Evolutionary conservation across 2,329 filamentous ascomycete species (phyloP).

Genomic region (Sporothrix schenckii): DNA sequence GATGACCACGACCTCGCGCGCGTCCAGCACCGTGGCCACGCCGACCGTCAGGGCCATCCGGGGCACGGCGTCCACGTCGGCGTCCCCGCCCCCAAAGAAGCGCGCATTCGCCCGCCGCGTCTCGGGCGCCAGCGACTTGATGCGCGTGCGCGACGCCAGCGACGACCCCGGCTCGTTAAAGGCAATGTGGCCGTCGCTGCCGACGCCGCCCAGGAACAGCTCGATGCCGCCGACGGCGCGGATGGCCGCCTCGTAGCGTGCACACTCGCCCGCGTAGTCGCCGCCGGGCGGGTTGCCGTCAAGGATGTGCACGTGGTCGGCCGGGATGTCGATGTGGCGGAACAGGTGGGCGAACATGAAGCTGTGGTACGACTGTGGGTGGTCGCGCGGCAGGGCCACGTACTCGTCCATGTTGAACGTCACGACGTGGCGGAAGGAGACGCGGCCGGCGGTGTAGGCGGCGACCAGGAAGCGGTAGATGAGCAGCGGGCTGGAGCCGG

Average conservation of each 20-base stretch:
- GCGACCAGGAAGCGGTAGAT: conserved; percentile 70
- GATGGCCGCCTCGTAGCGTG: conserved; percentile 71
- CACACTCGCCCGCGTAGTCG: conserved; percentile 62
- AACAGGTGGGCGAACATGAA: conserved; percentile 85
- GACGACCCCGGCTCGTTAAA: conserved; percentile 80
- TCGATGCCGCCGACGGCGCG: conserved; percentile 70
- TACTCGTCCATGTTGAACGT: conserved; percentile 75
- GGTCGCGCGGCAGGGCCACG: conserved; percentile 69
- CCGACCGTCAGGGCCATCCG: conserved; percentile 70
- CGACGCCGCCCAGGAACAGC: conserved; percentile 74
- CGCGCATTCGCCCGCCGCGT: conserved; percentile 76
- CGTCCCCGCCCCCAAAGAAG: conserved; percentile 66
- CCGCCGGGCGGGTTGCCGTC: conserved; percentile 63
- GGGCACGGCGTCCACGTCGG: conserved; percentile 64
- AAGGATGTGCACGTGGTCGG: conserved; percentile 71
- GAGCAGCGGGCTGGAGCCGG: conserved; percentile 68
- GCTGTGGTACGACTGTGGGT: conserved; percentile 75
- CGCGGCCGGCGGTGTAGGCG: conserved; percentile 59
- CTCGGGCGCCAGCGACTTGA: conserved; percentile 76
- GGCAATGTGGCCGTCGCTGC: conserved; percentile 75
- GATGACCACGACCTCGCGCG: conserved; percentile 72
- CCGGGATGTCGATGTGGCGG: conserved; percentile 69
- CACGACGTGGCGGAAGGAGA: conserved; percentile 64
- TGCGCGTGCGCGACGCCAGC: conserved; percentile 67
- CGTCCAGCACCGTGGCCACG: conserved; percentile 61